Conservation (phyloP, 1,139 yeast species). For the Yamadazyma dendronema region DNA sequence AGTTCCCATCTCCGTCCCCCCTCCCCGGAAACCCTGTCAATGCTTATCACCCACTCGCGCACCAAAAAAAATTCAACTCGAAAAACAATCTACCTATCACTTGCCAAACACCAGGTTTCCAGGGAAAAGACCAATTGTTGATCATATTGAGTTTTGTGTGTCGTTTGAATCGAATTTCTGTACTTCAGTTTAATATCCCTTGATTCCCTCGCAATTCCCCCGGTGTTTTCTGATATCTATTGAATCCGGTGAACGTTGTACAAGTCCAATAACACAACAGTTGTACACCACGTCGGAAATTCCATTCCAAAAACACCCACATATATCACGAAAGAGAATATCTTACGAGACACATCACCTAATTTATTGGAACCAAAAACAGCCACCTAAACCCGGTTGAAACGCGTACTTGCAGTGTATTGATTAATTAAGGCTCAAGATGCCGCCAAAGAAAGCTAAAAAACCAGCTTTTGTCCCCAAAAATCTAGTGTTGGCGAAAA, state of each 20-base stretch:
- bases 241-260: not conserved
- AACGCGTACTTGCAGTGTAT: not conserved
- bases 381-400: not conserved
- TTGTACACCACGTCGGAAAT: no score
- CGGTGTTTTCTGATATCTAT: no score
- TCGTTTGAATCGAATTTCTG: no score
- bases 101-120: not conserved
- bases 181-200: not conserved
- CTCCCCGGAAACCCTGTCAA: not conserved
- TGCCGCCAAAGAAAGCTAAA: conserved; percentile 28
- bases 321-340: no score
- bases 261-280: no score
- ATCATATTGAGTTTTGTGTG: not conserved
- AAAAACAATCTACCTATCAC: not conserved
- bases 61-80: not conserved
- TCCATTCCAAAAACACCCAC: no score
- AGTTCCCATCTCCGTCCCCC: not conserved
- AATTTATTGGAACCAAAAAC: not conserved
- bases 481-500: conserved; percentile 44
- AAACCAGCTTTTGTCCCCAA: conserved; percentile 26
- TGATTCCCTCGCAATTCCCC: no score
- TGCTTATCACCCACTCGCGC: conserved; percentile 1
- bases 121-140: not conserved
- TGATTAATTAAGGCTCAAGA: conserved; percentile 6
- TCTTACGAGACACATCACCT: no score